Conservation (phyloP, 352 stramenopile species). For the Globisporangium alternatum region DNA sequence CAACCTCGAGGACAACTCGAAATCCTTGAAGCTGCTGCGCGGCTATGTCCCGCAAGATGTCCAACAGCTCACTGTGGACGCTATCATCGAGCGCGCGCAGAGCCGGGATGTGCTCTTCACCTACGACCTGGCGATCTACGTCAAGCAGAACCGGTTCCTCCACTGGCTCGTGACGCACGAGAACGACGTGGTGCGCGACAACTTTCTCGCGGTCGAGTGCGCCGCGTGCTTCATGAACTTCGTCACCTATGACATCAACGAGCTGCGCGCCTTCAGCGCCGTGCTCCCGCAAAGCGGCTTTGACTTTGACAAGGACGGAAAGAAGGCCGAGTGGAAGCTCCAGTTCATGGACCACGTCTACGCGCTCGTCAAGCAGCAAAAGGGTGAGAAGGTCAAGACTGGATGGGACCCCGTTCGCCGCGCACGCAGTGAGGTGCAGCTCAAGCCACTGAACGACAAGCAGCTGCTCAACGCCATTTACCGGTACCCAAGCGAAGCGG, state of each 20-base stretch:
- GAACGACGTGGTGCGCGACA: constrained; percentile 60
- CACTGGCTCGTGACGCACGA: constrained; percentile 79
- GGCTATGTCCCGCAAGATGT: constrained; percentile 54
- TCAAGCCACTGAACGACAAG: constrained; percentile 55
- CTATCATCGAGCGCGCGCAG: constrained; percentile 40
- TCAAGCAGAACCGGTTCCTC: constrained; percentile 77
- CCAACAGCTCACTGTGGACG: constrained; percentile 51
- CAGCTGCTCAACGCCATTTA: constrained; percentile 69
- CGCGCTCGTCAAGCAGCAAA: constrained; percentile 48
- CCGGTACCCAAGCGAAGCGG: constrained; percentile 59
- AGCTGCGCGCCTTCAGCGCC: constrained; percentile 49
- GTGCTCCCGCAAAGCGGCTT: constrained; percentile 53
- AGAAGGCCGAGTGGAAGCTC: constrained; percentile 56
- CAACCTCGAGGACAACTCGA: constrained; percentile 37
- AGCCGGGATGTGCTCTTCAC: constrained; percentile 47
- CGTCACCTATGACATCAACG: constrained; percentile 54
- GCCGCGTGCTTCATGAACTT: constrained; percentile 71
- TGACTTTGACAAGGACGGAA: constrained; percentile 72
- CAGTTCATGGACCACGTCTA: constrained; percentile 69
- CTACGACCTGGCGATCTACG: constrained; percentile 68
- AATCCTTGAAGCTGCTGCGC: constrained; percentile 40
- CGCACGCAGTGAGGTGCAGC: constrained; percentile 39
- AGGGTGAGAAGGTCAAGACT: constrained; percentile 54
- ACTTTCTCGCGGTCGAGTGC: constrained; percentile 66
- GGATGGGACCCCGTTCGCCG: constrained; percentile 54